Evolutionary conservation across 2,329 filamentous ascomycete species (phyloP).

Genomic region (Drechslera avenae): DNA sequence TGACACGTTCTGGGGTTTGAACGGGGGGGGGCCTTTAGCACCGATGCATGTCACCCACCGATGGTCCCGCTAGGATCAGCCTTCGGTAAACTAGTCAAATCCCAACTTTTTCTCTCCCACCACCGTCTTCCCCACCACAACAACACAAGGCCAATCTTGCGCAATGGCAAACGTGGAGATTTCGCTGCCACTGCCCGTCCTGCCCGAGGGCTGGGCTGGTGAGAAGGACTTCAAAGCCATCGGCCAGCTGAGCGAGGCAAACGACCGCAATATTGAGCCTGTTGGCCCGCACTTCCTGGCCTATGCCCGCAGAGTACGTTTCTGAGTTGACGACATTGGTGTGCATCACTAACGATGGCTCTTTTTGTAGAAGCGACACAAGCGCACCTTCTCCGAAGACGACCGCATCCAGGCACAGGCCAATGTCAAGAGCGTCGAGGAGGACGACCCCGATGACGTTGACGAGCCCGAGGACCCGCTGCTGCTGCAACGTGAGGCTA

Average conservation of each 20-base stretch:
- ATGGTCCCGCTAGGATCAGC: conserved; percentile 10
- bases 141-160: conserved; percentile 12
- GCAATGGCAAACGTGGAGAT: conserved; percentile 70
- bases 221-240: conserved; percentile 93
- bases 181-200: conserved; percentile 70
- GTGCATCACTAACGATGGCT: conserved; percentile 18
- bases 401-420: conserved; percentile 96
- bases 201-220: conserved; percentile 80
- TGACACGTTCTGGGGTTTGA: conserved; percentile 16
- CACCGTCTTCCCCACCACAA: conserved; percentile 12
- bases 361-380: conserved; percentile 70
- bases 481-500: conserved; percentile 90
- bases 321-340: not conserved
- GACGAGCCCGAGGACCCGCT: conserved; percentile 92
- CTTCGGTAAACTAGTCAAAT: conserved; percentile 18
- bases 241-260: conserved; percentile 74
- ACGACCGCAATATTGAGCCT: conserved; percentile 88
- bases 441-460: conserved; percentile 86
- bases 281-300: conserved; percentile 98
- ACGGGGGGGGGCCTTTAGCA: conserved; percentile 1
- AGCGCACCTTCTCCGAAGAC: conserved; percentile 98
- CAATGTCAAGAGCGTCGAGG: conserved; percentile 93
- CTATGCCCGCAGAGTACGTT: conserved; percentile 83
- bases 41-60: conserved; percentile 6
- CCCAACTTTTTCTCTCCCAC: conserved; percentile 15